Conservation (phyloP, 1,139 yeast species). For the Yamadazyma dendronema region DNA sequence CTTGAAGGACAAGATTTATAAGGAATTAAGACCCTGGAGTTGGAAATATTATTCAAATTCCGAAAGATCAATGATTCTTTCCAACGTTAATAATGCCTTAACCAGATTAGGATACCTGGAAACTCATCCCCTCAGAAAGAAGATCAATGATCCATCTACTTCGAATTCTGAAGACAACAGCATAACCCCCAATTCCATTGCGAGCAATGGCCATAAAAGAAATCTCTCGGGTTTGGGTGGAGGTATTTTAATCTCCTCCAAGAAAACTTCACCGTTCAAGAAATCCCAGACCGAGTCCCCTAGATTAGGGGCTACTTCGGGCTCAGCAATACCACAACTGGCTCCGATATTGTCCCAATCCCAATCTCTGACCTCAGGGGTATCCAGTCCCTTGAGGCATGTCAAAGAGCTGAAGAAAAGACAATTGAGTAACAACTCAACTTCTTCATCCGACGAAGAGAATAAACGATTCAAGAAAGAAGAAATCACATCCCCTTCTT, state of each 20-base stretch:
- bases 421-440: conserved; percentile 15
- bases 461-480: conserved; percentile 15
- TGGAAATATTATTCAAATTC: conserved; percentile 34
- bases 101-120: conserved; percentile 45
- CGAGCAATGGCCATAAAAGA: not conserved
- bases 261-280: conserved; percentile 13
- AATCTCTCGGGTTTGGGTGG: conserved; percentile 12
- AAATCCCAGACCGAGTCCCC: conserved; percentile 16
- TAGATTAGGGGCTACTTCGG: conserved; percentile 5
- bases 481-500: conserved; percentile 30
- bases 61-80: conserved; percentile 33
- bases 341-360: conserved; percentile 1
- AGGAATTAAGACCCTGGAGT: conserved; percentile 41
- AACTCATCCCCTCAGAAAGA: conserved; percentile 44
- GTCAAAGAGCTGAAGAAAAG: conserved; percentile 8
- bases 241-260: conserved; percentile 18
- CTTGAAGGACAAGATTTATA: conserved; percentile 43
- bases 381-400: conserved; percentile 4
- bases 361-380: not conserved
- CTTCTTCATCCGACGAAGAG: conserved; percentile 20
- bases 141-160: conserved; percentile 21
- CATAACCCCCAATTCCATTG: not conserved
- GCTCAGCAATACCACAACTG: not conserved
- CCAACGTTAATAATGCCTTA: conserved; percentile 39
- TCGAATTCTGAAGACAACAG: too few species aligned